Evolutionary conservation across 805 yeast genomes (phyloP), one percentile per base, ranked within the genome.

Genomic region (Nakazawaea wyomingensis): DNA sequence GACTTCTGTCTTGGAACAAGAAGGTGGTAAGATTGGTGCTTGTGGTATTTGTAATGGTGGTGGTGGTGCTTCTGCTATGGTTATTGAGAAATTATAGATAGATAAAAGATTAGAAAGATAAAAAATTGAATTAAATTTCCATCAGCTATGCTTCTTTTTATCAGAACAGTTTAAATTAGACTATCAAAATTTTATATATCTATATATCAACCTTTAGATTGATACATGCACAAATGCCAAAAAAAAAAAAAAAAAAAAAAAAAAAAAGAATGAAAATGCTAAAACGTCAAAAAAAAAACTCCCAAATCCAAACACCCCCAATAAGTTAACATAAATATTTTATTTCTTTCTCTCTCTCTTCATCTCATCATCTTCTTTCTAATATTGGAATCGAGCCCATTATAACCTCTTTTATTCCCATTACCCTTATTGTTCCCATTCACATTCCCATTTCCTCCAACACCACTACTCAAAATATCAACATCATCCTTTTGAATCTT

Each of bases 11-110:
- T 77, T 93, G 60, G 52, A 66, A 30, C 96, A 91, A 70, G 98
- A 93, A 72, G 67, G 67, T 44, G 95, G 91, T 54, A 87, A 83
- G 69, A 65, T 81, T 54, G 99, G 99, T 64, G 88, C 80, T 53
- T 97, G 96, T 56, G 96, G 88, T 64, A 83, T 93, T 61, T 93
- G 99, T 76, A 93, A 93, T 66, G 99, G 99, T 72, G 99, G 99
- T 59, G 99, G 99, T 63, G 99, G 99, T 62, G 98, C 97, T 39
- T 84, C 96, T 44, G 82, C 98, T 20, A 72, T 93, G 56, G 87
- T 93, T 48, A 77, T 93, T 56, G 96, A 90, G 71, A 79, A 72
- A 26, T 34, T 37, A 16, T 43, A 42, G 18, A n/a, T 17, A 16
- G 13, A 13, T 24, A 22, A n/a, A n/a, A n/a, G n/a, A n/a, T n/a